These are phyloP conservation scores for Neonectria neomacrospora DNA, from an alignment of 2,329 filamentous ascomycete species.

Conservation along the genomic window DNA sequence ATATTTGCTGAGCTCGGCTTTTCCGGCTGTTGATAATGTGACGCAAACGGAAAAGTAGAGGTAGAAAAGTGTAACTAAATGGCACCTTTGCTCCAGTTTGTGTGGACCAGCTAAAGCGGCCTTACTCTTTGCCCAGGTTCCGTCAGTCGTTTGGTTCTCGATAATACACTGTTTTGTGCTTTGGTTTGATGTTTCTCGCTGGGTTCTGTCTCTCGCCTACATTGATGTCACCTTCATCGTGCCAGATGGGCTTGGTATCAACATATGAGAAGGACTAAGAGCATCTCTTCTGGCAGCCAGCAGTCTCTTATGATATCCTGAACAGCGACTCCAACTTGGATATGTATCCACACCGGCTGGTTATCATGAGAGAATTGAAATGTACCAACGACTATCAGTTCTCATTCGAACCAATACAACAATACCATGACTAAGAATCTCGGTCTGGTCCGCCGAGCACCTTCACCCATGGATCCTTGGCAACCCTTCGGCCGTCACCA, in stretches of 20 bases:
- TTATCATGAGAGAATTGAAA: background rate
- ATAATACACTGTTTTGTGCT: background rate
- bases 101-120: background rate
- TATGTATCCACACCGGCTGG: background rate
- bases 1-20: slow-evolving; percentile 22
- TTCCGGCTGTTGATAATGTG: background rate
- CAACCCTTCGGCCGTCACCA: background rate
- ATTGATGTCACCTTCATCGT: slow-evolving; percentile 47
- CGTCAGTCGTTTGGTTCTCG: background rate
- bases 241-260: slow-evolving; percentile 44
- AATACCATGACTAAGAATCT: too few species aligned
- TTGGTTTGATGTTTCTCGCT: too few species aligned
- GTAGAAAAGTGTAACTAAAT: background rate
- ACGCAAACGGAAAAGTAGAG: background rate
- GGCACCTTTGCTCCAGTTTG: background rate
- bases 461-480: background rate
- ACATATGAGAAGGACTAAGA: too few species aligned
- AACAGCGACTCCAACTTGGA: background rate
- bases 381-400: background rate
- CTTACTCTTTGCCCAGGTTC: background rate
- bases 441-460: background rate
- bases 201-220: too few species aligned
- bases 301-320: too few species aligned
- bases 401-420: background rate
- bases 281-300: too few species aligned